Evolutionary conservation across 768 basidiomycete genomes (phyloP), one percentile per base, ranked within the genome.

Genomic region (Suillus ampliporus): DNA sequence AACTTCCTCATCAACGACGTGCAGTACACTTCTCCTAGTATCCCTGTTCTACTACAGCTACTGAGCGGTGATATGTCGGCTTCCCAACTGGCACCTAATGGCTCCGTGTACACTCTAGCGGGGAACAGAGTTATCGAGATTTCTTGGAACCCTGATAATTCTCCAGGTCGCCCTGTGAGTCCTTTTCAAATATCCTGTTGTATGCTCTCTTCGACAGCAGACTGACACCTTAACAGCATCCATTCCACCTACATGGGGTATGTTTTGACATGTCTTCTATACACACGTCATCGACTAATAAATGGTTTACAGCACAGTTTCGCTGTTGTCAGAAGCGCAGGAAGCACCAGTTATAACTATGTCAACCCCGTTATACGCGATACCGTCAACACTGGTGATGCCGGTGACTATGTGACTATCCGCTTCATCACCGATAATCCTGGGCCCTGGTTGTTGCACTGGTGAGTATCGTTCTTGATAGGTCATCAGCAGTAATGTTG

Each of bases 71-170:
- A 74, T 1, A 51, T 57, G 8, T 68, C 72, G 4, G 73, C 83
- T 1, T 69, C 73, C 15, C 68, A 73, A 17, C 69, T 85, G 28
- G 76, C 79, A 5, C 75, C 78, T 5, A 48, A 74, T 11, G 81
- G 79, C 6, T 75, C 77, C n/a, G 78, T 84, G 10, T 83, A 82
- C 61, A 67, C 72, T 9, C 68, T 87, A 15, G 82, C 80, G 0
- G 65, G 71, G 5, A 82, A 84, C 65, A 76, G 81, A 46, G 75
- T 80, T 44, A 77, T 86, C 63, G 84, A 86, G 60, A 58, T 86
- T 7, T 46, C 57, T 1, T 47, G 46, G 23, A 47, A 64, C 70
- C 34, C 63, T 66, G 7, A 23, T 47, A 23, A 47, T 47, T 23
- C 50, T 50, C 57, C n/a, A 52, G 57, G 17, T 51, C 52, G 2